Conservation (phyloP, 345 rosid genomes). For the Pistacia integerrima region DNA sequence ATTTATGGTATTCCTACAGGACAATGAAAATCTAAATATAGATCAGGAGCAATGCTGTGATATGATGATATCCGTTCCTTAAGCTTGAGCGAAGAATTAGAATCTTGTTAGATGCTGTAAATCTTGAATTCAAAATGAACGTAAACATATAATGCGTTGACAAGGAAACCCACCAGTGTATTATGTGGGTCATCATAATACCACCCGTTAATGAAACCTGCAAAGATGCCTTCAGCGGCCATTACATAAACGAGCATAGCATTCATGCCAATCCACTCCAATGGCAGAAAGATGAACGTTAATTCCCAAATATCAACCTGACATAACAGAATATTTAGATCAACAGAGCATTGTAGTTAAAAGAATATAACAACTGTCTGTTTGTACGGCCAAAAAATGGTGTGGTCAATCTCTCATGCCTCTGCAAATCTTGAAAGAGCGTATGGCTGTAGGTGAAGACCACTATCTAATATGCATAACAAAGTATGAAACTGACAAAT, state of each 20-base stretch:
- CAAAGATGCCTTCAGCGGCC: conserved; percentile 94
- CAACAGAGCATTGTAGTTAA: neutral
- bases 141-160: neutral
- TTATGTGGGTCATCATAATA: conserved; percentile 66
- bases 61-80: neutral
- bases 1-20: too few relatives aligned
- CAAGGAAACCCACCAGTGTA: conserved; percentile 50
- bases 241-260: conserved; percentile 93
- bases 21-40: neutral
- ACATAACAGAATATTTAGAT: neutral
- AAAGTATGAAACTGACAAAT: neutral
- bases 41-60: neutral
- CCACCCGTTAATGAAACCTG: conserved; percentile 90
- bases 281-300: conserved; percentile 52
- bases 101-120: neutral
- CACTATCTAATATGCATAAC: neutral
- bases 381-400: neutral
- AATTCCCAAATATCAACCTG: conserved; percentile 72
- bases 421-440: neutral
- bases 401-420: neutral
- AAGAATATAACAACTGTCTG: neutral
- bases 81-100: neutral
- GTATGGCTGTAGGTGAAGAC: neutral
- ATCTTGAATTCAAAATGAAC: neutral
- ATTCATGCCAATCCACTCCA: conserved; percentile 94